phyloP scores from a whole-genome alignment of 2,329 filamentous ascomycete genomes.

The Zelopaecilomyces penicillatus region DNA sequence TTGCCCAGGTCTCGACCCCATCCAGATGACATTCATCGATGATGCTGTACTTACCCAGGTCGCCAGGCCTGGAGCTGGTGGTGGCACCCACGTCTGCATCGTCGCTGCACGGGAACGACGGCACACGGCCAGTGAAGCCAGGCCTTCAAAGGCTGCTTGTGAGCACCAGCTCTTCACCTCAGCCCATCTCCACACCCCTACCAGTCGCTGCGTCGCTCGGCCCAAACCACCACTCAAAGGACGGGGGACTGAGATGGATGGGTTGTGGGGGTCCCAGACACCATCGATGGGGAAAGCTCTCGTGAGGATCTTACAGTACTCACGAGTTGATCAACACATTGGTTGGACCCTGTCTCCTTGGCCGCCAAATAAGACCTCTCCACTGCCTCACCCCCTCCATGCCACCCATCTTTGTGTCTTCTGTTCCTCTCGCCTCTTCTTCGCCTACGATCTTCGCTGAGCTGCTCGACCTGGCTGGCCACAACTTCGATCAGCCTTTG shows the following conservation, averaged over 20 bases:
- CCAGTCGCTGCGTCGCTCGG: background rate
- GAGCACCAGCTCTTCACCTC: slow-evolving; percentile 4
- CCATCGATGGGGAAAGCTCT: slow-evolving; percentile 6
- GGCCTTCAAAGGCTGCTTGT: background rate
- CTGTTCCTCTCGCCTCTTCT: slow-evolving; percentile 11
- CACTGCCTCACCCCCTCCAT: slow-evolving; percentile 18
- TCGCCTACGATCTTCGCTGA: slow-evolving; percentile 15
- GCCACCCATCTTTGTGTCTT: slow-evolving; percentile 10
- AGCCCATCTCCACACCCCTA: slow-evolving; percentile 3
- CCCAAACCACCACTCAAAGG: slow-evolving; percentile 1
- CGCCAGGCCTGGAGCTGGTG: slow-evolving; percentile 6
- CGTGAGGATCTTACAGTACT: slow-evolving; percentile 6
- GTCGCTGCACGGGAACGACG: slow-evolving; percentile 11
- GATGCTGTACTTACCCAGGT: background rate
- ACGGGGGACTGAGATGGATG: slow-evolving; percentile 7
- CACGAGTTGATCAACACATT: slow-evolving; percentile 3
- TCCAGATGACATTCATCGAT: slow-evolving; percentile 6
- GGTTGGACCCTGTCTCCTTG: slow-evolving; percentile 8
- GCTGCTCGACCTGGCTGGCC: slow-evolving; percentile 17
- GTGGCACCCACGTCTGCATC: slow-evolving; percentile 11
- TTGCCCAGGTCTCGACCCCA: slow-evolving; percentile 10
- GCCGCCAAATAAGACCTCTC: slow-evolving; percentile 22
- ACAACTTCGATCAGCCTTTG: slow-evolving; percentile 21
- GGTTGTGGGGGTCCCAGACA: slow-evolving; percentile 7
- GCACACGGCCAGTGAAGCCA: slow-evolving; percentile 8